These are phyloP conservation scores for Kluyveromyces lactis DNA, from an alignment of 805 yeast species.

Conservation along the genomic window DNA sequence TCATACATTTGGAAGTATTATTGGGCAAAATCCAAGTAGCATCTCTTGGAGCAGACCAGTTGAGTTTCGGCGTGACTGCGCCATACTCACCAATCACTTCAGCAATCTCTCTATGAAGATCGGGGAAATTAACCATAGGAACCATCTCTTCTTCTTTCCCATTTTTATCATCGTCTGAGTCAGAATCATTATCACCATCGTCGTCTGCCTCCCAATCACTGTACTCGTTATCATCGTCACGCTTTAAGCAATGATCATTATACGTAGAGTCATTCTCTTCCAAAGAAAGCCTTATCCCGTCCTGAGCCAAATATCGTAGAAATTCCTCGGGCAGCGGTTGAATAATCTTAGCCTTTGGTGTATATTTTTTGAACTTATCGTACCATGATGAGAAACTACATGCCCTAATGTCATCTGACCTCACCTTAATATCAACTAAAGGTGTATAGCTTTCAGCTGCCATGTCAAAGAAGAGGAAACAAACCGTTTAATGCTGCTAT, in stretches of 20 bases:
- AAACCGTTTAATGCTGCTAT: too few species aligned
- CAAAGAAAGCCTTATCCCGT: slow-evolving; percentile 58
- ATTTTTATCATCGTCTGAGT: slow-evolving; percentile 10
- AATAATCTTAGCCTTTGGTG: slow-evolving; percentile 46
- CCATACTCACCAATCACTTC: slow-evolving; percentile 41
- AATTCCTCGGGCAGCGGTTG: slow-evolving; percentile 51
- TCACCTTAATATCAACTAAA: slow-evolving; percentile 20
- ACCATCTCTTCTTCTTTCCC: slow-evolving; percentile 18
- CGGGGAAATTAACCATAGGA: slow-evolving; percentile 46
- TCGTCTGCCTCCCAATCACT: slow-evolving; percentile 63
- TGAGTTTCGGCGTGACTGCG: slow-evolving; percentile 75
- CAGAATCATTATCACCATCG: slow-evolving; percentile 16
- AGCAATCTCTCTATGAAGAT: slow-evolving; percentile 48
- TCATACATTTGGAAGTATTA: slow-evolving; percentile 63
- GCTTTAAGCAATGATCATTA: slow-evolving; percentile 28
- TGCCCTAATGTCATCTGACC: slow-evolving; percentile 37
- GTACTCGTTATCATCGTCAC: slow-evolving; percentile 54
- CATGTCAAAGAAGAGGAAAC: too few species aligned
- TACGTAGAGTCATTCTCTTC: slow-evolving; percentile 28
- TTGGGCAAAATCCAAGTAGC: slow-evolving; percentile 85
- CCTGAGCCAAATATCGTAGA: slow-evolving; percentile 51
- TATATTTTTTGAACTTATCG: slow-evolving; percentile 36
- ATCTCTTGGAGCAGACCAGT: slow-evolving; percentile 97
- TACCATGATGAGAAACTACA: slow-evolving; percentile 60
- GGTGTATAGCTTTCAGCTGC: slow-evolving; percentile 10